These are phyloP conservation scores for Aegle marmelos DNA, from an alignment of 345 rosid species.

Conservation along the genomic window DNA sequence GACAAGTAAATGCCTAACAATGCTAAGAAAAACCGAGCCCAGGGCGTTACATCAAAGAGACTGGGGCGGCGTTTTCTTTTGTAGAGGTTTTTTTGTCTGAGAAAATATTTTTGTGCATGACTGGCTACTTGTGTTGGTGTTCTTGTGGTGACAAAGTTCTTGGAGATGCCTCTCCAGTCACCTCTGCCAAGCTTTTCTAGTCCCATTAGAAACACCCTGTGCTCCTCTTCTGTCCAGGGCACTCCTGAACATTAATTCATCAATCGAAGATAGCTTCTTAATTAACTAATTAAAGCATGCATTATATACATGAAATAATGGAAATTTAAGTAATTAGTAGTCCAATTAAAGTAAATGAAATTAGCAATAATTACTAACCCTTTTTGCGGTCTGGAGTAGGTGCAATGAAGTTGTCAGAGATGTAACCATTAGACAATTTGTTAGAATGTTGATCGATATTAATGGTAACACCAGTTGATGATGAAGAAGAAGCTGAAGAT, in stretches of 20 bases:
- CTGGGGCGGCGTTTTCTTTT: conserved; percentile 25
- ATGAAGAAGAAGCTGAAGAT: not conserved
- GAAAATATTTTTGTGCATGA: conserved; percentile 40
- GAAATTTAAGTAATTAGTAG: no score
- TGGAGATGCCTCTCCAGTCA: conserved; percentile 40
- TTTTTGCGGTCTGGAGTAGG: conserved; percentile 23
- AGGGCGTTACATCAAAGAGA: conserved; percentile 25
- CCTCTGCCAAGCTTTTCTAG: conserved; percentile 36
- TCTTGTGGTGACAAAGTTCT: conserved; percentile 32
- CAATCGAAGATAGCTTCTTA: not conserved
- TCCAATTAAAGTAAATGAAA: not conserved
- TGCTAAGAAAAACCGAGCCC: no score
- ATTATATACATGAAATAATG: no score
- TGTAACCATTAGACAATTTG: conserved; percentile 11
- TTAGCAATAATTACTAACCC: conserved; percentile 13
- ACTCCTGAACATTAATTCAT: conserved; percentile 15
- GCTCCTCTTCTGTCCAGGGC: conserved; percentile 40
- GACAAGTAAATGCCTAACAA: no score
- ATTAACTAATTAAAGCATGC: no score
- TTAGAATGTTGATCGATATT: not conserved
- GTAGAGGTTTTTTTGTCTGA: conserved; percentile 14
- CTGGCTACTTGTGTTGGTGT: conserved; percentile 42
- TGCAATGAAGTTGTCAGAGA: conserved; percentile 21
- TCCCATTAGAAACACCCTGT: conserved; percentile 24
- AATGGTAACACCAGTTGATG: not conserved